A percentile compares a stretch with the other conserved stretches of the same genome.
Evolutionary conservation across 2,329 filamentous ascomycete genomes (phyloP).

Genomic region (Aspergillus aculeatinus): DNA sequence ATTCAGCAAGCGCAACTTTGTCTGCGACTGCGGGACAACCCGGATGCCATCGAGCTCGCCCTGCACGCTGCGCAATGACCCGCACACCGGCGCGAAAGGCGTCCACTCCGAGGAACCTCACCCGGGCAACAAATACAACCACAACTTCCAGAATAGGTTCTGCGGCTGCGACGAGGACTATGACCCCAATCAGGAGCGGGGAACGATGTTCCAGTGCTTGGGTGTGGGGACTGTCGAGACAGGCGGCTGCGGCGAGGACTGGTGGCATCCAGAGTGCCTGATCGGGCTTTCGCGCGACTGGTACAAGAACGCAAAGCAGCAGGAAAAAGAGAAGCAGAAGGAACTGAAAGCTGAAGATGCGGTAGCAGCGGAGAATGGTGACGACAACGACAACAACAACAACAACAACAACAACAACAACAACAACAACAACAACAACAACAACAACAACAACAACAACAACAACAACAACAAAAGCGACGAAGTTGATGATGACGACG

Average conservation of each 20-base stretch:
- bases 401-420: too few relatives aligned
- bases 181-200: conserved; percentile 83
- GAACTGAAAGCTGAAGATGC: conserved; percentile 27
- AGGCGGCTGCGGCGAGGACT: conserved; percentile 93
- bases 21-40: conserved; percentile 92
- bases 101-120: conserved; percentile 72
- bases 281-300: conserved; percentile 75
- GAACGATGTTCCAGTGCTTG: conserved; percentile 97
- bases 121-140: conserved; percentile 81
- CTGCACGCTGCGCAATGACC: conserved; percentile 73
- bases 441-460: too few relatives aligned
- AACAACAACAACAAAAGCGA: too few relatives aligned
- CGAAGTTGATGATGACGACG: conserved; percentile 38
- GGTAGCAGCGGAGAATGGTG: neutral
- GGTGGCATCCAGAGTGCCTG: conserved; percentile 94
- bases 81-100: conserved; percentile 71
- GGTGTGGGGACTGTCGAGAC: conserved; percentile 76
- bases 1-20: conserved; percentile 92
- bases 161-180: conserved; percentile 88
- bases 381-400: too few relatives aligned
- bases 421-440: too few relatives aligned
- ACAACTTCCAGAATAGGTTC: conserved; percentile 91
- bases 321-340: conserved; percentile 21
- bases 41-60: conserved; percentile 68
- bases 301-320: conserved; percentile 36